Percentiles rank a stretch among this genome's conserved stretches.
Evolutionary conservation across 2,329 filamentous ascomycete species (phyloP).

Genomic region (Aspergillus unguis): DNA sequence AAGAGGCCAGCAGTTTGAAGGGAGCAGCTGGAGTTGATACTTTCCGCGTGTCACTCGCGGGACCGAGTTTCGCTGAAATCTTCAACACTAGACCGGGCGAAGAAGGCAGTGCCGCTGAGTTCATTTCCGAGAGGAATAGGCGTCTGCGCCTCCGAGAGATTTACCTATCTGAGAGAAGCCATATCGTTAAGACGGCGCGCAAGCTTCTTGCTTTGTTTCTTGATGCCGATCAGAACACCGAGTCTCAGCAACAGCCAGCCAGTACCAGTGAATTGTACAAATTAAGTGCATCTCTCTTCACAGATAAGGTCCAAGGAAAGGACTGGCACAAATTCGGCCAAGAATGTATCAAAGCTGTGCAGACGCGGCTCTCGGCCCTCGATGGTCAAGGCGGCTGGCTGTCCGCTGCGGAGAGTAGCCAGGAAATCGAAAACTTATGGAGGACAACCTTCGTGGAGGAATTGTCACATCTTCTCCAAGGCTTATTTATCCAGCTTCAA

Average conservation of each 20-base stretch:
- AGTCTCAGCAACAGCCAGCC: slow-evolving; percentile 8
- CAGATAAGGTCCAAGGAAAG: slow-evolving; percentile 24
- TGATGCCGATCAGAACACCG: slow-evolving; percentile 18
- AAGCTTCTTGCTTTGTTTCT: slow-evolving; percentile 38
- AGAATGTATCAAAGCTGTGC: slow-evolving; percentile 35
- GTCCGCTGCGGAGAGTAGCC: slow-evolving; percentile 48
- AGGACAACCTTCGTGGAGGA: slow-evolving; percentile 64
- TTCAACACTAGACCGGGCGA: slow-evolving; percentile 27
- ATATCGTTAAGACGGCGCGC: slow-evolving; percentile 64
- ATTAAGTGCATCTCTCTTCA: slow-evolving; percentile 31
- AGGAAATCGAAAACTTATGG: slow-evolving; percentile 62
- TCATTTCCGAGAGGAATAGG: slow-evolving; percentile 61
- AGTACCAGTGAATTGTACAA: slow-evolving; percentile 20
- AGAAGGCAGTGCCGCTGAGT: slow-evolving; percentile 41
- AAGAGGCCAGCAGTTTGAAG: slow-evolving; percentile 72
- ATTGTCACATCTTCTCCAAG: slow-evolving; percentile 68
- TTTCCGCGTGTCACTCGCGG: slow-evolving; percentile 55
- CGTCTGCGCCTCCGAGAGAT: slow-evolving; percentile 66
- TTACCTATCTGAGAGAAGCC: slow-evolving; percentile 69
- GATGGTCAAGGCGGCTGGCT: slow-evolving; percentile 44
- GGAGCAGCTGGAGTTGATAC: slow-evolving; percentile 67
- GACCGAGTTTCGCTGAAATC: slow-evolving; percentile 32
- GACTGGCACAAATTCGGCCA: slow-evolving; percentile 27
- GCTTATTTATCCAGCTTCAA: slow-evolving; percentile 69
- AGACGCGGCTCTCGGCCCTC: slow-evolving; percentile 33